Base-by-base conservation (phyloP, 768 basidiomycete species). In the Kwoniella bestiolae region DNA sequence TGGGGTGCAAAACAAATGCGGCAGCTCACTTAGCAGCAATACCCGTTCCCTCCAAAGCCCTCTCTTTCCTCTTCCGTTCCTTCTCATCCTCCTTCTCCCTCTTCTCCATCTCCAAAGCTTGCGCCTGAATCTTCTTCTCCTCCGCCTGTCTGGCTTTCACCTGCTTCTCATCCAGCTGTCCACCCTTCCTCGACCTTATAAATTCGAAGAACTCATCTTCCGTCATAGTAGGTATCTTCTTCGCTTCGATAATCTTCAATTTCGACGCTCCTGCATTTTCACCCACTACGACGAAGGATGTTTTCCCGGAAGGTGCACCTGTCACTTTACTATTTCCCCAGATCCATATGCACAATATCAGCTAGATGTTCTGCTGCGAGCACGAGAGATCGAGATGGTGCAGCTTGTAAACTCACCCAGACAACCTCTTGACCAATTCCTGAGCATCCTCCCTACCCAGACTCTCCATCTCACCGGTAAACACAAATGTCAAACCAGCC, bases 371-470 rank as follows among this genome's bases (percentile, higher is more conserved):
- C 44, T 38, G 38, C 41, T 12, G 16, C 2, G 18, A 49, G 35
- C n/a, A n/a, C n/a, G n/a, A n/a, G n/a, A n/a, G n/a, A n/a, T 31
- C n/a, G 6, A n/a, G 5, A 47, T 32, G 57, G 1, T 29, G 41
- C 3, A 46, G 3, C 4, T 31, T 18, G 8, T 50, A 32, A 2
- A 84, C 91, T 67, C 53, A 93, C 94, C 89, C 94, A 72, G 93
- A 93, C 76, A 88, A 93, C 4, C 94, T 91, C 80, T 99, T 98
- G 0, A 90, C 95, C 5, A 95, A 80, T 72, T 95, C 93, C 28
- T 84, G 78, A 0, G 91, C 89, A 71, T 96, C 94, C 2, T 97
- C 92, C 38, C 96, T 85, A 1, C 91, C 88, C 69, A 98, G 88
- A 64, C 89, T 90, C 51, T 85, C 86, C 50, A 98, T 82, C 72